Base-by-base conservation (phyloP, 257 asterid genomes). In the Orobanche coerulescens region DNA sequence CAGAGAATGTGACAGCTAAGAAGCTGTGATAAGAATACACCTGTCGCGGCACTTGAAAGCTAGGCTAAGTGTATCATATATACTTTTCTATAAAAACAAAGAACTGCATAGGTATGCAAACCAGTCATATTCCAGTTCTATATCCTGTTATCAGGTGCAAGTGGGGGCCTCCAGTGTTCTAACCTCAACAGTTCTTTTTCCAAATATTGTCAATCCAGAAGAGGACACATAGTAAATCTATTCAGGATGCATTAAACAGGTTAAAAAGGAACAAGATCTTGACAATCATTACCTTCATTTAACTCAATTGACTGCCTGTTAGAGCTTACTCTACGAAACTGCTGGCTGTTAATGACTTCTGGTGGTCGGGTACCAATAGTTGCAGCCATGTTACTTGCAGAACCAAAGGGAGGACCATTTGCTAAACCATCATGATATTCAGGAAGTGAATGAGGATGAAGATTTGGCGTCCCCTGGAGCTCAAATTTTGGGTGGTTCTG, bases 391-490 rank as follows among this genome's bases (percentile, higher is more conserved):
- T 71, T 77, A 51, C 87, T 78, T 13, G 95, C 85, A 44, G 98
- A 84, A 70, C 80, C 86, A 64, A 78, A 76, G 36, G 85, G 75
- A 67, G 46, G 75, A 63, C 88, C 89, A 77, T 74, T 79, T 68
- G 85, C 64, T 65, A 83, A 68, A 57, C 88, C 82, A 78, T 82
- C 90, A 57, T 82, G 84, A 76, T 76, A 84, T 22, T 92, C 94
- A 61, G 95, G 92, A 66, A 84, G 87, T 16, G 96, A 84, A 71
- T 82, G 93, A 68, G 95, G 90, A 66, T 78, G 93, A 59, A 71
- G 71, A 82, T 75, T 85, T 39, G 87, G 47, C 31, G 71, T 6
- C 53, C 91, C 77, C 52, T 73, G 84, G 76, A 80, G 69, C 34
- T 84, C 97, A 70, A 76, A 75, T 60, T 76, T 86, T 64, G 51